Conservation (phyloP, 2,329 filamentous ascomycete genomes). For the Hypocreales sp. region DNA sequence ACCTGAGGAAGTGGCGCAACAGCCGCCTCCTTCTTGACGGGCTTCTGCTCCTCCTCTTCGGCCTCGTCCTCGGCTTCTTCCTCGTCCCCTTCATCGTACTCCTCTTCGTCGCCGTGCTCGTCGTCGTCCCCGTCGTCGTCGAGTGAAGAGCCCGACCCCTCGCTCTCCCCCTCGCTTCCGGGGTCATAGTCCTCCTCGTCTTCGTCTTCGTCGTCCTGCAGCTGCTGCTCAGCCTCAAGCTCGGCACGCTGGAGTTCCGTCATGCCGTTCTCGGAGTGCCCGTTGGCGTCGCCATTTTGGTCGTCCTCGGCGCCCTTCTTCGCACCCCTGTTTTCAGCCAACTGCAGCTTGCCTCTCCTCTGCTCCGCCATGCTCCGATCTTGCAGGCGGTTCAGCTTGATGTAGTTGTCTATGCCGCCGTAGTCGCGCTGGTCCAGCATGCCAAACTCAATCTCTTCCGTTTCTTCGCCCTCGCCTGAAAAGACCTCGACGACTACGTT, state of each 20-base stretch:
- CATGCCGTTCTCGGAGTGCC: slow-evolving; percentile 22
- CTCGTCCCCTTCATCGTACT: slow-evolving; percentile 23
- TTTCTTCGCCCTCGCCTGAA: slow-evolving; percentile 26
- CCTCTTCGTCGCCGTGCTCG: slow-evolving; percentile 26
- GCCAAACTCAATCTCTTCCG: slow-evolving; percentile 48
- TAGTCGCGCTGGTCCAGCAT: slow-evolving; percentile 60
- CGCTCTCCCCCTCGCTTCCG: slow-evolving; percentile 42
- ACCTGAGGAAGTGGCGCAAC: slow-evolving; percentile 3
- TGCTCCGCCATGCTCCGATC: slow-evolving; percentile 56
- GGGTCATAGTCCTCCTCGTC: slow-evolving; percentile 54
- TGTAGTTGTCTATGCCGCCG: slow-evolving; percentile 46
- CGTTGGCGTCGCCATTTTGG: slow-evolving; percentile 18
- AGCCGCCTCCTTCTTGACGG: slow-evolving; percentile 3
- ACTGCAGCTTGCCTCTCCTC: slow-evolving; percentile 46
- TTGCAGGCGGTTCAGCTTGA: slow-evolving; percentile 44
- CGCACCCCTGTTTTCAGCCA: slow-evolving; percentile 40
- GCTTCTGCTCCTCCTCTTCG: slow-evolving; percentile 5
- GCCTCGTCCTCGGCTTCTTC: slow-evolving; percentile 16
- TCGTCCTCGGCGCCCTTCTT: slow-evolving; percentile 28
- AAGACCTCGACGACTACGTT: slow-evolving; percentile 51
- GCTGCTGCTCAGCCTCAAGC: slow-evolving; percentile 32
- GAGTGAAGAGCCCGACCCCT: slow-evolving; percentile 33
- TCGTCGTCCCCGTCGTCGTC: slow-evolving; percentile 39
- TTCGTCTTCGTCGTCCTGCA: slow-evolving; percentile 47
- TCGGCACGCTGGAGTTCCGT: slow-evolving; percentile 35